Conservation (phyloP, 2,329 filamentous ascomycete species). For the Trichoderma guizhouense region DNA sequence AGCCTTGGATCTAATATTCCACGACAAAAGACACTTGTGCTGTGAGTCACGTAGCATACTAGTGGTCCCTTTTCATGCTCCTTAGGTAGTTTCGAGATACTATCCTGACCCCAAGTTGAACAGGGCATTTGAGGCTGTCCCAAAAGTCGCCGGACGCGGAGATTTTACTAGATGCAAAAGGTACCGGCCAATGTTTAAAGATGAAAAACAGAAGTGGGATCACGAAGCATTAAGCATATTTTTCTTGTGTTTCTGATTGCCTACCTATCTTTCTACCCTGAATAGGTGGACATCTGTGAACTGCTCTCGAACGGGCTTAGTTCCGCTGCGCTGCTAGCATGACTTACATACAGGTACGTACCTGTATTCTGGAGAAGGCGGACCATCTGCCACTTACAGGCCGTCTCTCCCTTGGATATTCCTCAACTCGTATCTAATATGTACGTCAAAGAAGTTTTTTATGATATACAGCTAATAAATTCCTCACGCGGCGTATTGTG, state of each 20-base stretch:
- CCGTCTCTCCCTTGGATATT: background rate
- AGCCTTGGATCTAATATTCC: background rate
- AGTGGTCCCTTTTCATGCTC: background rate
- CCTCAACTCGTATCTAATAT: background rate
- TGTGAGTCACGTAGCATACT: background rate
- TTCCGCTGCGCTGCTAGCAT: background rate
- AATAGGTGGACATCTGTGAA: background rate
- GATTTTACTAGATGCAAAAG: background rate
- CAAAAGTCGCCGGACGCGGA: background rate
- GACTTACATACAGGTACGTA: background rate
- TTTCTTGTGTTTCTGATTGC: background rate
- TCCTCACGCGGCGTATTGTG: rapidly evolving
- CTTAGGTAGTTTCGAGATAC: background rate
- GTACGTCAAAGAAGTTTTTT: background rate
- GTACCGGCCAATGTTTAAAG: background rate
- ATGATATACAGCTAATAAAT: background rate
- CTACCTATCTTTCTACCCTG: background rate
- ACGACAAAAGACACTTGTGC: background rate
- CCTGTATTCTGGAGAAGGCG: background rate
- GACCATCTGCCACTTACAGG: background rate
- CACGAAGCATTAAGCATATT: background rate
- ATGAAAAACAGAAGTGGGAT: background rate
- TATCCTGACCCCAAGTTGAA: background rate
- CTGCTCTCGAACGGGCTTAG: background rate
- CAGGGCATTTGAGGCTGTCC: background rate